These are phyloP conservation scores for Trichopus zeylanicus DNA, from an alignment of 116 monocot species.

Conservation along the genomic window DNA sequence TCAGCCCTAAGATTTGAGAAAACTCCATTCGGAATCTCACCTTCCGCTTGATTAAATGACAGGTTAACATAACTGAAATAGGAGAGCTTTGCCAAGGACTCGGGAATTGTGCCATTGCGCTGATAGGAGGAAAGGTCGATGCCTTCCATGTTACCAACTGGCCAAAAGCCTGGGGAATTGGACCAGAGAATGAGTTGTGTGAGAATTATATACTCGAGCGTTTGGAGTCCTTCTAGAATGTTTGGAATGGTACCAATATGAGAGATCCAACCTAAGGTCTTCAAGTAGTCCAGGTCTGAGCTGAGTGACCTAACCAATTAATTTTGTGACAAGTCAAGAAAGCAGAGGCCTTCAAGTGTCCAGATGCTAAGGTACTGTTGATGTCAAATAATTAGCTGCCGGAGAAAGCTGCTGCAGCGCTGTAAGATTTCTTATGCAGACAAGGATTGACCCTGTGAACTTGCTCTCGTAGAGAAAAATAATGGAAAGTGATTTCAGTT, in stretches of 20 bases:
- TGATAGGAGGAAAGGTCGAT: conserved; percentile 1
- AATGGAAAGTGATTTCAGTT: neutral
- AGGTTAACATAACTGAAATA: conserved; percentile 7
- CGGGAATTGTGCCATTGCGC: neutral
- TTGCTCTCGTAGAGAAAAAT: neutral
- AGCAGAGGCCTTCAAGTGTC: neutral
- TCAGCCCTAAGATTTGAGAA: conserved; percentile 9
- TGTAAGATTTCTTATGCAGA: neutral
- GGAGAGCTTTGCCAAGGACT: neutral
- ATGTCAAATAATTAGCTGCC: neutral
- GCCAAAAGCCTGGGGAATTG: neutral
- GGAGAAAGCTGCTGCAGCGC: neutral
- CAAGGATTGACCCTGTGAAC: neutral
- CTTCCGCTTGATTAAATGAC: conserved; percentile 17
- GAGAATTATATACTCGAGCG: neutral
- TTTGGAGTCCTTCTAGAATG: neutral
- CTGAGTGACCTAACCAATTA: neutral
- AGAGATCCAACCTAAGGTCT: neutral
- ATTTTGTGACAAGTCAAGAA: neutral
- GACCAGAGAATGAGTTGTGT: neutral
- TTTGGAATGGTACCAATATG: neutral
- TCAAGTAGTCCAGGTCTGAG: neutral
- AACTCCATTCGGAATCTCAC: conserved; percentile 13
- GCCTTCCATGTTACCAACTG: neutral
- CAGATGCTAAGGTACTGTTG: neutral